These are phyloP conservation scores for Pisolithus sp. DNA, from an alignment of 768 basidiomycete genomes.

Conservation along the genomic window DNA sequence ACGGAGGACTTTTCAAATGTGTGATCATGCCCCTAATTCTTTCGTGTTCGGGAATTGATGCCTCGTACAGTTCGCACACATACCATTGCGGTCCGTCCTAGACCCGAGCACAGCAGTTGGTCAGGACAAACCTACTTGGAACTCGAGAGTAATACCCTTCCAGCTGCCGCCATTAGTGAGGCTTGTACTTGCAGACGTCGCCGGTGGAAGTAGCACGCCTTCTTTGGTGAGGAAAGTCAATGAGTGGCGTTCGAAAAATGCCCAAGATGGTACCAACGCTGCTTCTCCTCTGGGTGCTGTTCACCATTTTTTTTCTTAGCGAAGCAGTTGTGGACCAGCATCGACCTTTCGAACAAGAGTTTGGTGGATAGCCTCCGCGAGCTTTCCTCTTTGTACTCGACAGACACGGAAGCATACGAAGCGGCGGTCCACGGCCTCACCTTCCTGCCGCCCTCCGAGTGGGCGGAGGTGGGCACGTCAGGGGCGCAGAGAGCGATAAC, in stretches of 20 bases:
- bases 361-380: slow-evolving; percentile 47
- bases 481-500: background rate
- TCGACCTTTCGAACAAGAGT: slow-evolving; percentile 57
- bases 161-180: slow-evolving; percentile 78
- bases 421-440: slow-evolving; percentile 59
- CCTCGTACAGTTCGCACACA: slow-evolving; percentile 9
- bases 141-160: slow-evolving; percentile 62
- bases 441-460: slow-evolving; percentile 39
- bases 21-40: slow-evolving; percentile 2
- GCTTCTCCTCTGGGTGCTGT: background rate
- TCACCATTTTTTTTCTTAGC: slow-evolving; percentile 34
- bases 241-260: slow-evolving; percentile 73
- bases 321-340: slow-evolving; percentile 54
- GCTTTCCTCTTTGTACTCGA: slow-evolving; percentile 44
- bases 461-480: background rate
- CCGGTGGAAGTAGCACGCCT: slow-evolving; percentile 94
- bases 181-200: slow-evolving; percentile 90
- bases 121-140: slow-evolving; percentile 57
- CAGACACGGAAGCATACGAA: slow-evolving; percentile 45
- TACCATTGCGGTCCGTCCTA: slow-evolving; percentile 34
- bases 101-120: slow-evolving; percentile 36
- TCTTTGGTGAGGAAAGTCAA: slow-evolving; percentile 88
- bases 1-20: slow-evolving; percentile 35
- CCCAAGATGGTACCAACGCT: slow-evolving; percentile 40
- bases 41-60: background rate